These are phyloP conservation scores for Phialocephala subalpina DNA, from an alignment of 2,329 filamentous ascomycete species.

Conservation along the genomic window DNA sequence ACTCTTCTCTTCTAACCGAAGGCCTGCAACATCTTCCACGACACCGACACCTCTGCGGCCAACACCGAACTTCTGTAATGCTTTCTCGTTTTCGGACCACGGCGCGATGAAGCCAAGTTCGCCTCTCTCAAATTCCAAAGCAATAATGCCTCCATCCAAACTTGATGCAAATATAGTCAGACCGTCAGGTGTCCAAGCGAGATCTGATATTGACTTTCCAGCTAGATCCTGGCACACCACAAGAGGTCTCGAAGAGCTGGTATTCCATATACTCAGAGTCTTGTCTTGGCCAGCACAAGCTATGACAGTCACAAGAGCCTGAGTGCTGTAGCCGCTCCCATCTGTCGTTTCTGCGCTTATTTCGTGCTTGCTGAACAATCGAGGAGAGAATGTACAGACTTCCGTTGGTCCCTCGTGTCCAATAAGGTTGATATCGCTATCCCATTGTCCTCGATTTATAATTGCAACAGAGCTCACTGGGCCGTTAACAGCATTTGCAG, in stretches of 20 bases:
- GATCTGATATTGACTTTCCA: constrained; percentile 90
- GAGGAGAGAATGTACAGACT: constrained; percentile 95
- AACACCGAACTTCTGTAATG: constrained; percentile 89
- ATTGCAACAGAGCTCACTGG: constrained; percentile 98
- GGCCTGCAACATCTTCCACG: constrained; percentile 88
- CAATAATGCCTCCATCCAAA: constrained; percentile 87
- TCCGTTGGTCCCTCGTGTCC: constrained; percentile 97
- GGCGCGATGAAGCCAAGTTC: constrained; percentile 91
- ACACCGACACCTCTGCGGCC: constrained; percentile 89
- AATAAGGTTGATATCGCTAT: constrained; percentile 96
- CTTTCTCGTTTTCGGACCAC: constrained; percentile 89
- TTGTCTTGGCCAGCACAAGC: constrained; percentile 98
- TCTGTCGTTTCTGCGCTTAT: constrained; percentile 56
- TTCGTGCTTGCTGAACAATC: constrained; percentile 81
- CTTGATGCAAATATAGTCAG: constrained; percentile 86
- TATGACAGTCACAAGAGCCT: constrained; percentile 83
- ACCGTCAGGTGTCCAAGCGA: constrained; percentile 93
- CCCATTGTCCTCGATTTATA: constrained; percentile 90
- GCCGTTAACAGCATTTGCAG: constrained; percentile 95
- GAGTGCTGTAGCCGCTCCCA: constrained; percentile 55
- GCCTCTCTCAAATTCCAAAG: constrained; percentile 81
- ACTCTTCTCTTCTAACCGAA: constrained; percentile 88
- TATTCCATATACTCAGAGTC: constrained; percentile 96
- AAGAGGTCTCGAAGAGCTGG: constrained; percentile 89
- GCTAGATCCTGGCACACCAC: constrained; percentile 90